phyloP scores from a whole-genome alignment of 805 yeast species.

The Metschnikowia dekortorum region DNA sequence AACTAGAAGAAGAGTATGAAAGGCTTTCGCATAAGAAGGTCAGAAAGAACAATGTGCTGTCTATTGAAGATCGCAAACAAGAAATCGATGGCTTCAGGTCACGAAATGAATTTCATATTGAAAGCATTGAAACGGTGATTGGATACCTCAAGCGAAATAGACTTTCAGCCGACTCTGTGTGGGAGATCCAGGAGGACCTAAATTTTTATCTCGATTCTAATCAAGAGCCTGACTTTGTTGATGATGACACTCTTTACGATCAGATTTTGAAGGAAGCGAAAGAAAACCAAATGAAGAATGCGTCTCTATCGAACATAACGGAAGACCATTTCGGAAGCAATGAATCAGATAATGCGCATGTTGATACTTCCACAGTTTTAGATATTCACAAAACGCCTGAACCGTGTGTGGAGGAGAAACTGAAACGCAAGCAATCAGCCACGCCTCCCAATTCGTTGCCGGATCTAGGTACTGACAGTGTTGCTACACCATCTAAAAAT shows the following conservation, averaged over 20 bases:
- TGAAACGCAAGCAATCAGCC: background rate
- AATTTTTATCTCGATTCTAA: constrained; percentile 33
- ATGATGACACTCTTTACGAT: constrained; percentile 39
- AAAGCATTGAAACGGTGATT: constrained; percentile 30
- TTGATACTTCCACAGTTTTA: background rate
- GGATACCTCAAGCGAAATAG: constrained; percentile 23
- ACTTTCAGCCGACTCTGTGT: constrained; percentile 15
- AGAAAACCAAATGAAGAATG: constrained; percentile 15
- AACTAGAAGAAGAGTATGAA: constrained; percentile 38
- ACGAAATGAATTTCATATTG: constrained; percentile 35
- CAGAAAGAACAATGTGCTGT: constrained; percentile 32
- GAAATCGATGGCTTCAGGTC: constrained; percentile 31
- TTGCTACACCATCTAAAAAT: constrained; percentile 3
- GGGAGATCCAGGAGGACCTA: constrained; percentile 38
- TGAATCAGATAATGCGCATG: background rate
- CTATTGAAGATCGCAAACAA: constrained; percentile 38
- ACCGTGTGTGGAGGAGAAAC: background rate
- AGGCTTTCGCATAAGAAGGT: constrained; percentile 35
- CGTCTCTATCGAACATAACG: constrained; percentile 6
- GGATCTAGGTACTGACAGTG: background rate
- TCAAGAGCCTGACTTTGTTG: constrained; percentile 35
- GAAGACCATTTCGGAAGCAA: background rate
- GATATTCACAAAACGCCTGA: constrained; percentile 3
- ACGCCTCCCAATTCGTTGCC: constrained; percentile 1
- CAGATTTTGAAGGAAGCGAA: constrained; percentile 30